phyloP scores from a whole-genome alignment of 257 asterid species.

The Ophiorrhiza pumila region DNA sequence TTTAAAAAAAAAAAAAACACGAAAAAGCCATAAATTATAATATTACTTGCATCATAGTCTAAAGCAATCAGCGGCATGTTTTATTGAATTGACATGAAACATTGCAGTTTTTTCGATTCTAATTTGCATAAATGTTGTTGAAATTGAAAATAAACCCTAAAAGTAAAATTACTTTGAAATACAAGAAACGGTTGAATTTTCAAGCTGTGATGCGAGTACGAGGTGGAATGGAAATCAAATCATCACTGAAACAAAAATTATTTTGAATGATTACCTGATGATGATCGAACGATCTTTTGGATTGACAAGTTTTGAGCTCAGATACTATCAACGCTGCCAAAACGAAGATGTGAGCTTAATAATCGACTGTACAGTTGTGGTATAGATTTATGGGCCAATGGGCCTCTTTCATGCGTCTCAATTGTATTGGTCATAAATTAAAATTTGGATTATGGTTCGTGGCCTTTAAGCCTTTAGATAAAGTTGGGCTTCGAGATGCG shows the following conservation, averaged over 20 bases:
- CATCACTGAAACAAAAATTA: too few species aligned
- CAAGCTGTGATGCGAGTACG: too few species aligned
- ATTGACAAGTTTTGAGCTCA: neutral
- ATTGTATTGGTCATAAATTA: too few species aligned
- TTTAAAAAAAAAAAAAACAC: neutral
- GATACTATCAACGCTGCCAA: neutral
- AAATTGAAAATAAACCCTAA: slow-evolving; percentile 1
- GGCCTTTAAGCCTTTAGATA: neutral
- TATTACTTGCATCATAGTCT: too few species aligned
- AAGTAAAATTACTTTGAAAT: neutral
- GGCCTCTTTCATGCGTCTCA: too few species aligned
- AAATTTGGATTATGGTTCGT: too few species aligned
- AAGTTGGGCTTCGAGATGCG: too few species aligned
- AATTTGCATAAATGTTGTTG: neutral
- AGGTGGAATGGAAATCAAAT: neutral
- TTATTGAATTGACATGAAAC: too few species aligned
- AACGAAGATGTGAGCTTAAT: neutral
- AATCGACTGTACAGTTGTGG: too few species aligned
- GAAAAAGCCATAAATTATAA: too few species aligned
- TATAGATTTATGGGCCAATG: neutral
- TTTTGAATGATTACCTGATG: neutral
- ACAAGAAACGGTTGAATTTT: neutral
- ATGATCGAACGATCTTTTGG: neutral
- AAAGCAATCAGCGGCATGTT: too few species aligned
- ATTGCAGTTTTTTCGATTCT: too few species aligned